A percentile compares a stretch with the other conserved stretches of the same genome.
phyloP scores from a whole-genome alignment of 257 asterid genomes.

The Fraxinus pennsylvanica region DNA sequence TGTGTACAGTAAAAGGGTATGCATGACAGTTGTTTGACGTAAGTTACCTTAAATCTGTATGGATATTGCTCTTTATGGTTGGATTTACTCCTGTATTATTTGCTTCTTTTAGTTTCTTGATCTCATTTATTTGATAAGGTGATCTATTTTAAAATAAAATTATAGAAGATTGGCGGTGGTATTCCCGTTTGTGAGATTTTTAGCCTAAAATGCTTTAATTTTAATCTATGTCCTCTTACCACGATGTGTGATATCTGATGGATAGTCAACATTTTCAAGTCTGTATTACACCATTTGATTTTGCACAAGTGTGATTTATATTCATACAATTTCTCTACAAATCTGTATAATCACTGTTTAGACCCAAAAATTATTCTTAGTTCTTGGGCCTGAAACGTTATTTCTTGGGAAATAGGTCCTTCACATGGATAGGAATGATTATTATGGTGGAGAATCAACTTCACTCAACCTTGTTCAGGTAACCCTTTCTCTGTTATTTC shows the following conservation, averaged over 20 bases:
- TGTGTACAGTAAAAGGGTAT: neutral
- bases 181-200: neutral
- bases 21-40: neutral
- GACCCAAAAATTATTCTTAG: neutral
- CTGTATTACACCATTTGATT: neutral
- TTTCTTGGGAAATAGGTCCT: constrained; percentile 45
- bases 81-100: neutral
- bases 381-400: constrained; percentile 16
- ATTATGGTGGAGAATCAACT: constrained; percentile 68
- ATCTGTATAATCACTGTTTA: neutral
- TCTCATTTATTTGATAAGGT: neutral
- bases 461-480: constrained; percentile 71
- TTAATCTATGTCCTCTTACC: neutral
- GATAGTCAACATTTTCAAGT: constrained; percentile 2
- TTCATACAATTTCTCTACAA: neutral
- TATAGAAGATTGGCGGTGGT: neutral
- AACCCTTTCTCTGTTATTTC: neutral
- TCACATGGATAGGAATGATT: constrained; percentile 71
- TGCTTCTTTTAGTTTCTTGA: neutral
- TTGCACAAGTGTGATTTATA: neutral
- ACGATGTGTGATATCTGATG: neutral
- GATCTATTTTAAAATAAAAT: neutral
- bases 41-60: neutral
- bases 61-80: neutral
- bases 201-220: neutral